A percentile compares a stretch with the other conserved stretches of the same genome.
phyloP scores from a whole-genome alignment of 2,329 filamentous ascomycete genomes.

The Shiraia bambusicola region DNA sequence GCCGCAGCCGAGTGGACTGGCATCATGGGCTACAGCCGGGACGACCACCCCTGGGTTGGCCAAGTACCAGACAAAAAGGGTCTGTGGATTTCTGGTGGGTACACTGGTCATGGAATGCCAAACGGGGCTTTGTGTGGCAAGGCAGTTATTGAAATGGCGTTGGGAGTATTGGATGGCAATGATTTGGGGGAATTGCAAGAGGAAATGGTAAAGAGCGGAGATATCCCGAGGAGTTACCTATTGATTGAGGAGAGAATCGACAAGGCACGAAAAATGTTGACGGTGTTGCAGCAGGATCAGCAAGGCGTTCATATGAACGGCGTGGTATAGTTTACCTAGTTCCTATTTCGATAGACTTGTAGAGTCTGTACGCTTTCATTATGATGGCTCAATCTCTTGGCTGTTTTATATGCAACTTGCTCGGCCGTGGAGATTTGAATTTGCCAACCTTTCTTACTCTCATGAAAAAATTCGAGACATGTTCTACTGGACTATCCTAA shows the following conservation, averaged over 20 bases:
- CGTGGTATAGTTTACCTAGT: slow-evolving; percentile 26
- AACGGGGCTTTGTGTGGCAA: slow-evolving; percentile 67
- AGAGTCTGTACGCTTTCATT: not conserved
- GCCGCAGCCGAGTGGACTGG: slow-evolving; percentile 67
- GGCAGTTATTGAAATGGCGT: slow-evolving; percentile 63
- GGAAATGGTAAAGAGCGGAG: slow-evolving; percentile 36
- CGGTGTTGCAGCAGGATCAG: slow-evolving; percentile 39
- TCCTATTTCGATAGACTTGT: not conserved
- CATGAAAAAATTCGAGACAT: not conserved
- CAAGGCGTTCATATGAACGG: slow-evolving; percentile 30
- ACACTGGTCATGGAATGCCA: slow-evolving; percentile 76
- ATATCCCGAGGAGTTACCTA: slow-evolving; percentile 43
- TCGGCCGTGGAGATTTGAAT: not conserved
- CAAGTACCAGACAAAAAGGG: slow-evolving; percentile 60
- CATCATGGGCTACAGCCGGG: slow-evolving; percentile 71
- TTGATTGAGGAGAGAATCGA: slow-evolving; percentile 41
- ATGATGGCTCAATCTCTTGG: too few species aligned
- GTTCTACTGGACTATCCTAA: too few species aligned
- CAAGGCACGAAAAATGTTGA: slow-evolving; percentile 31
- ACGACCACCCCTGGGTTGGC: slow-evolving; percentile 71
- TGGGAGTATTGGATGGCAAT: slow-evolving; percentile 40
- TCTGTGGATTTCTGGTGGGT: slow-evolving; percentile 66
- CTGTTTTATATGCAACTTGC: not conserved
- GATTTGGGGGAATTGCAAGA: slow-evolving; percentile 30
- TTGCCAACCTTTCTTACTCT: too few species aligned